Evolutionary conservation across 2,329 filamentous ascomycete genomes (phyloP).

Genomic region (Pseudogymnoascus sp.): DNA sequence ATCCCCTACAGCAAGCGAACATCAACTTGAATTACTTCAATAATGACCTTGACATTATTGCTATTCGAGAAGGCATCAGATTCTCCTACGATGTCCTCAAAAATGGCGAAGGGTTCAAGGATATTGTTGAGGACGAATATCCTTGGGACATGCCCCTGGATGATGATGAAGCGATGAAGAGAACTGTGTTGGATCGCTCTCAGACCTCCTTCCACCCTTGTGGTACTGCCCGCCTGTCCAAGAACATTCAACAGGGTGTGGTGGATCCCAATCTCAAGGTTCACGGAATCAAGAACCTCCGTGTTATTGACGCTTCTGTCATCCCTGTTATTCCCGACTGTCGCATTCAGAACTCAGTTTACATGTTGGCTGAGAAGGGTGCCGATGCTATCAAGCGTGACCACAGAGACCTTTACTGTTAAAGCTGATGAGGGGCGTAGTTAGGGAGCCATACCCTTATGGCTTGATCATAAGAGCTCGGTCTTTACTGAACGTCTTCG

Average conservation of each 20-base stretch:
- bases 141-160: constrained; percentile 54
- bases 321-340: constrained; percentile 48
- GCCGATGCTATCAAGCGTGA: too few species aligned
- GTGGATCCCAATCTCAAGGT: constrained; percentile 44
- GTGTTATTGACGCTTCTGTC: constrained; percentile 47
- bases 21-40: constrained; percentile 40
- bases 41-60: constrained; percentile 45
- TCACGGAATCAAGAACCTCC: constrained; percentile 43
- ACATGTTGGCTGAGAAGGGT: constrained; percentile 51
- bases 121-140: constrained; percentile 46
- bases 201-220: constrained; percentile 55
- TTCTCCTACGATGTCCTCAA: constrained; percentile 39
- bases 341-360: constrained; percentile 53
- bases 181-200: constrained; percentile 48
- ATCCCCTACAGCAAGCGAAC: constrained; percentile 28
- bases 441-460: too few species aligned
- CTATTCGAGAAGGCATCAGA: constrained; percentile 48
- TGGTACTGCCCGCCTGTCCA: constrained; percentile 46
- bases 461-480: too few species aligned
- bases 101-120: constrained; percentile 49
- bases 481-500: too few species aligned
- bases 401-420: too few species aligned
- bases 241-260: constrained; percentile 43
- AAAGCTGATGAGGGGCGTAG: too few species aligned
- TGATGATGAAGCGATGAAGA: constrained; percentile 49